Evolutionary conservation across 2,329 filamentous ascomycete species (phyloP), one percentile per base, ranked within the genome.

Genomic region (Clonostachys solani): DNA sequence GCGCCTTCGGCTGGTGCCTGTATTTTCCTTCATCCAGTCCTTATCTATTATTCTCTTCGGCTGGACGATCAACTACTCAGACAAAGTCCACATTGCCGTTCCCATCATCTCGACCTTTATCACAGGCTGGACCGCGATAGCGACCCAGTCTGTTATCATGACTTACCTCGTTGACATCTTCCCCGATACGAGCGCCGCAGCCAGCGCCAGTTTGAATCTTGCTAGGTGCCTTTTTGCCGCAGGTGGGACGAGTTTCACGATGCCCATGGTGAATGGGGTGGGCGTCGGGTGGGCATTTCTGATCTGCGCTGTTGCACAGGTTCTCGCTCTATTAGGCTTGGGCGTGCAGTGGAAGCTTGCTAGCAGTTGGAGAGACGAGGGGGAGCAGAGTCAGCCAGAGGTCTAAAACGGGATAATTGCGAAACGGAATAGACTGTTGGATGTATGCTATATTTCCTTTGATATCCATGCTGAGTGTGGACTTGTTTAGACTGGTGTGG

Each of bases 111-210:
- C 71, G 0, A 74, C 73, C 0, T 80, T 80, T 46, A 60, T 78
- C 36, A 73, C 72, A 0, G 76, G 77, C 5, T 78, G 74, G 75
- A 67, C 75, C 0, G 68, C 69, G 0, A 65, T 77, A 6, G 75
- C 75, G 1, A 74, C 67, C 4, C 68, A 77, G 37, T 72, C 69
- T 2, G 54, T 73, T 2, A 64, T 77, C 33, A 74, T 68, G 60
- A 80, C 77, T 0, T 79, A 77, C 47, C 62, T 80, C 0, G 69
- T 80, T 4, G 78, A 82, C 52, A 59, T 80, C 1, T 81, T 76
- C 49, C 67, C 70, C 0, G 68, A 71, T 12, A 60, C 62, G 10
- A 74, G 73, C 47, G 77, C 77, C 1, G 72, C 72, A 0, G 77
- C 77, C 0, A 78, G 67, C 41, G 78, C 78, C 0, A 74, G 71